Percentiles rank a stretch among this genome's conserved stretches.
These are phyloP conservation scores for Penicillium sumatraense DNA, from an alignment of 2,329 filamentous ascomycete genomes.

Conservation along the genomic window DNA sequence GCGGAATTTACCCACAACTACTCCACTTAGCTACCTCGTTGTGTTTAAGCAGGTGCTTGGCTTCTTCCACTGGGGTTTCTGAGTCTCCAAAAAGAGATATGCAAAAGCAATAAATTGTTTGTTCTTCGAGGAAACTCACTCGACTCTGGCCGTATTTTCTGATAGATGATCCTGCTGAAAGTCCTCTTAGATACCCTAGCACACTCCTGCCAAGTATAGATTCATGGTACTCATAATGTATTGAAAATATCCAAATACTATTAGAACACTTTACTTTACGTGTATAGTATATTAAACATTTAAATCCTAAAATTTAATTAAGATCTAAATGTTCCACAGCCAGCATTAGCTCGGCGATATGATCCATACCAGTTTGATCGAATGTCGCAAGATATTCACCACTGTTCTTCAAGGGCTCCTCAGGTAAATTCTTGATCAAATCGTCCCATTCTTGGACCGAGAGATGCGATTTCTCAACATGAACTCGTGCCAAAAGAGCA, in stretches of 20 bases:
- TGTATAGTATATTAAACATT: too few species aligned
- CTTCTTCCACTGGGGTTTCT: not conserved
- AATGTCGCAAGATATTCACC: slow-evolving; percentile 5
- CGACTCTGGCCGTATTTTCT: too few species aligned
- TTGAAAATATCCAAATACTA: too few species aligned
- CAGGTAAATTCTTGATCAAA: not conserved
- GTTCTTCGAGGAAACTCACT: too few species aligned
- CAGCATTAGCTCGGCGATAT: slow-evolving; percentile 1
- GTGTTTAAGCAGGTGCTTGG: too few species aligned
- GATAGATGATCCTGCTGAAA: too few species aligned
- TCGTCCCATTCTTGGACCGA: not conserved
- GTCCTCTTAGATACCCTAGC: too few species aligned
- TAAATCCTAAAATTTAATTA: too few species aligned
- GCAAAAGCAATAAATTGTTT: not conserved
- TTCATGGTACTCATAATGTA: too few species aligned
- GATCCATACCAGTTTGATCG: slow-evolving; percentile 11
- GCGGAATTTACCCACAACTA: not conserved
- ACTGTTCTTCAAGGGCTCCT: not conserved
- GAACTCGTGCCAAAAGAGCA: not conserved
- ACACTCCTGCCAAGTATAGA: too few species aligned
- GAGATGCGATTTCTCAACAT: not conserved
- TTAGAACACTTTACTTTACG: too few species aligned
- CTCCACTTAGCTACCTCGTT: not conserved
- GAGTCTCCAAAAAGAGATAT: too few species aligned
- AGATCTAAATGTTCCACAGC: slow-evolving; percentile 4